Evolutionary conservation across 495 filamentous ascomycete genomes (phyloP).

Genomic region (Xylaria palmicola): DNA sequence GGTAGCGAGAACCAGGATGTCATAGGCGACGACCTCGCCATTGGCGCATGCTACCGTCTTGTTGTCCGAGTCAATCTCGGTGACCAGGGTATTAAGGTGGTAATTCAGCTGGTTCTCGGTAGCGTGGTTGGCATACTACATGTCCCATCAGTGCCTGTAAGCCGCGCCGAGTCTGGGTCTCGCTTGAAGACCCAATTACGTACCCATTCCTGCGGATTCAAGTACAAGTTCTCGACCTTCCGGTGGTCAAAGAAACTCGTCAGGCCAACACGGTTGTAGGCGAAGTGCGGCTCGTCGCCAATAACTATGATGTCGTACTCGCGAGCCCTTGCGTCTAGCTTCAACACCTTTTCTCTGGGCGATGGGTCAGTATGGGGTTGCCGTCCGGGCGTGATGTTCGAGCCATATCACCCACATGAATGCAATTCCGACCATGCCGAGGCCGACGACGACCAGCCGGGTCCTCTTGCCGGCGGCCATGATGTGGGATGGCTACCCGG

Average conservation of each 20-base stretch:
- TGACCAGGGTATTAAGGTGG: conserved; percentile 80
- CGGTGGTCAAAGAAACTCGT: conserved; percentile 92
- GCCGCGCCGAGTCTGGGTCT: not conserved
- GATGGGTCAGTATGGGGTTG: not conserved
- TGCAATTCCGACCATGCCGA: conserved; percentile 95
- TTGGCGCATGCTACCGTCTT: conserved; percentile 72
- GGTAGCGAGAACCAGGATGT: conserved; percentile 86
- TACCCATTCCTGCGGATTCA: conserved; percentile 90
- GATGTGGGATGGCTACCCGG: not conserved
- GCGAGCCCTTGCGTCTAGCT: conserved; percentile 71
- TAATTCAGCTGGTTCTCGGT: conserved; percentile 71
- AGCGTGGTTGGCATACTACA: conserved; percentile 30
- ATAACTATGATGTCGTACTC: conserved; percentile 88
- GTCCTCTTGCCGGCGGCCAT: conserved; percentile 51
- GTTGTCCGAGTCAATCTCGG: conserved; percentile 59
- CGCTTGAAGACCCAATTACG: conserved; percentile 20
- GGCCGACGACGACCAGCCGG: conserved; percentile 79
- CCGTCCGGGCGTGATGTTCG: not conserved
- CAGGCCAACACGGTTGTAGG: conserved; percentile 95
- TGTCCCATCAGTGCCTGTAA: not conserved
- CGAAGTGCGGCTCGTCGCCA: conserved; percentile 87
- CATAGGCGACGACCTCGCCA: conserved; percentile 73
- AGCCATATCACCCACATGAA: conserved; percentile 68
- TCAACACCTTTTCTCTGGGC: conserved; percentile 83
- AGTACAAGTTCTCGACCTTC: conserved; percentile 83